Evolutionary conservation across 208 protist species (phyloP).

Genomic region (Trypanosoma platydactyli): DNA sequence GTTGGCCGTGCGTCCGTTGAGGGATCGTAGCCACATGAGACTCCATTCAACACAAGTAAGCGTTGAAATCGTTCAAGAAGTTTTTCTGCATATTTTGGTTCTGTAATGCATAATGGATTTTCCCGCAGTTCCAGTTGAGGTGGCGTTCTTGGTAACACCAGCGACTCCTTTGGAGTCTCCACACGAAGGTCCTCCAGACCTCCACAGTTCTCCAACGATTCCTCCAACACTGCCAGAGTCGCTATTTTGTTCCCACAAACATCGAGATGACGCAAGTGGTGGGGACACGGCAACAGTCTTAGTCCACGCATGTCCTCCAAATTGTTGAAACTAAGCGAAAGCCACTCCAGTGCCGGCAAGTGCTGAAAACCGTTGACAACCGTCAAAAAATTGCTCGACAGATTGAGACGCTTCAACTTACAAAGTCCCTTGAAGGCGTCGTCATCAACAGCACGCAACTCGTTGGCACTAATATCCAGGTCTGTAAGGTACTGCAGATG

Average conservation of each 20-base stretch:
- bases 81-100: constrained; percentile 38
- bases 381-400: constrained; percentile 69
- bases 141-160: constrained; percentile 19
- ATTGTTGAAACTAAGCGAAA: constrained; percentile 78
- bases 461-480: constrained; percentile 81
- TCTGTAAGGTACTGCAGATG: constrained; percentile 59
- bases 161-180: constrained; percentile 24
- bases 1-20: constrained; percentile 23
- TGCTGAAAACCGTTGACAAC: constrained; percentile 37
- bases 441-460: constrained; percentile 41
- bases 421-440: constrained; percentile 48
- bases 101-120: constrained; percentile 39
- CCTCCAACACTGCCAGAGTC: constrained; percentile 34
- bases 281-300: constrained; percentile 37
- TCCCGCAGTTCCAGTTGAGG: constrained; percentile 30
- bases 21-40: constrained; percentile 55
- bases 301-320: constrained; percentile 50
- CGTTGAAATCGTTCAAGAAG: constrained; percentile 39
- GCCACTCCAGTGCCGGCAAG: constrained; percentile 46
- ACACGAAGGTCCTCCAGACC: constrained; percentile 60
- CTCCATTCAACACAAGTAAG: constrained; percentile 56
- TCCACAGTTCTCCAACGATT: constrained; percentile 40
- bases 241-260: constrained; percentile 67
- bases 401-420: constrained; percentile 60
- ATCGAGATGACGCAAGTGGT: constrained; percentile 60